Conservation (phyloP, 2,329 filamentous ascomycete species). For the Leptographium radiaticola region DNA sequence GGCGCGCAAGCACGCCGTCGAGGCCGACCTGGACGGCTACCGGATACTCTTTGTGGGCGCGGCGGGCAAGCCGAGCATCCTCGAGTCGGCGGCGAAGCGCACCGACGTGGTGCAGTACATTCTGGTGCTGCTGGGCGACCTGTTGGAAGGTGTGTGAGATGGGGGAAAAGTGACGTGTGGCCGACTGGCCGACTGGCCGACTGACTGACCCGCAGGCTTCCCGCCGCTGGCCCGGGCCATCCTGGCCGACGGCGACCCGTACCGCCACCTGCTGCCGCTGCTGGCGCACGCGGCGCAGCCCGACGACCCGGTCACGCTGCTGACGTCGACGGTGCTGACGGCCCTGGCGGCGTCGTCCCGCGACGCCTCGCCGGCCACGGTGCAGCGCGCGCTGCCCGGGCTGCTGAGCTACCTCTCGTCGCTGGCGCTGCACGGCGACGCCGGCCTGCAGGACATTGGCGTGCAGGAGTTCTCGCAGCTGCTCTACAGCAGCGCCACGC, state of each 20-base stretch:
- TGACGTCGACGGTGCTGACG: slow-evolving; percentile 78
- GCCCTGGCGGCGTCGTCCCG: slow-evolving; percentile 60
- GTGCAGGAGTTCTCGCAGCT: slow-evolving; percentile 83
- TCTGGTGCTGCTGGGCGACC: slow-evolving; percentile 73
- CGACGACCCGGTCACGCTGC: slow-evolving; percentile 73
- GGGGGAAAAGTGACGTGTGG: no score
- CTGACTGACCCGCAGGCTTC: slow-evolving; percentile 1
- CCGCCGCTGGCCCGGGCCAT: slow-evolving; percentile 67
- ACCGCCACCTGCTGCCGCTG: slow-evolving; percentile 71
- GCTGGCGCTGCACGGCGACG: slow-evolving; percentile 67
- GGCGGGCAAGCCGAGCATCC: slow-evolving; percentile 54
- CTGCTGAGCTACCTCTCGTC: slow-evolving; percentile 78
- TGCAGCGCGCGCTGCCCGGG: slow-evolving; percentile 60
- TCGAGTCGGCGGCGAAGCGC: slow-evolving; percentile 75
- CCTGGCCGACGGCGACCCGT: slow-evolving; percentile 56
- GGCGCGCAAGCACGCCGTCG: slow-evolving; percentile 69
- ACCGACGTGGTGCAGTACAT: slow-evolving; percentile 91
- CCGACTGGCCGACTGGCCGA: no score
- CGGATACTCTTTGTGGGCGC: slow-evolving; percentile 69
- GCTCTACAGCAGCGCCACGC: slow-evolving; percentile 59
- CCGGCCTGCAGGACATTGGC: slow-evolving; percentile 86
- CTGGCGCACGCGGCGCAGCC: slow-evolving; percentile 62
- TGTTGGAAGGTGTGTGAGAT: slow-evolving; percentile 71
- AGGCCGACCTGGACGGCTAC: slow-evolving; percentile 69
- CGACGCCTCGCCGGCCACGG: slow-evolving; percentile 50